Base-by-base conservation (phyloP, 768 basidiomycete genomes). In the Mycena rosella region DNA sequence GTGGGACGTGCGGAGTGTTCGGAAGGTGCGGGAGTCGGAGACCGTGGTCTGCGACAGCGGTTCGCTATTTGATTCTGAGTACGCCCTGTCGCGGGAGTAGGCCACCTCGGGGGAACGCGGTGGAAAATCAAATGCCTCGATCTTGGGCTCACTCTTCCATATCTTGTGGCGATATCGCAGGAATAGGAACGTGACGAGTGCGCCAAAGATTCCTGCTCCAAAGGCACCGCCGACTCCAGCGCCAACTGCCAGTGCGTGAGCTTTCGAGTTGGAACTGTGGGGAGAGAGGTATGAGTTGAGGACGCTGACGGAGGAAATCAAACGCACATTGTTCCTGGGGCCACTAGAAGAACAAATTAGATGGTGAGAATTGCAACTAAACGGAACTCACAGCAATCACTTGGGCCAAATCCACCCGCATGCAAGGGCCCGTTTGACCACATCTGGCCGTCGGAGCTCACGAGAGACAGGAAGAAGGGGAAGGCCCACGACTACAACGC, bases 351-450 rank as follows among this genome's bases (percentile, higher is more conserved):
- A 26, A 27, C 45, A 3, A 0, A 20, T 55, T 26, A 48, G 52
- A 45, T 48, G 17, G 10, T 1, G 3, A 36, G 15, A 5, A 45
- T n/a, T 6, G 8, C 1, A 32, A 34, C 17, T 5, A 6, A 0
- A 53, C 69, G 47, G n/a, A n/a, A n/a, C n/a, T n/a, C 36, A 67
- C 65, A 75, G 65, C 87, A 87, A 20, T 72, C 74, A 18, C 75
- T 81, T 1, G 79, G 71, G 6, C 79, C 79, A 34, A 74, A 75
- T 1, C 82, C 82, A 11, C 85, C 84, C 5, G 82, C 82, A 45
- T 82, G 84, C 63, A 87, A 70, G 0, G 87, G 87, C 2, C 87
- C 87, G 63, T 82, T 83, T 1, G 83, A 75, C 87, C 87, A 88
- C 27, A 76, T 67, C 20, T 78, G 72, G 6, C 86, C 86, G 45